Conservation (phyloP, 495 filamentous ascomycete genomes). For the Hapsidospora chrysogenum region DNA sequence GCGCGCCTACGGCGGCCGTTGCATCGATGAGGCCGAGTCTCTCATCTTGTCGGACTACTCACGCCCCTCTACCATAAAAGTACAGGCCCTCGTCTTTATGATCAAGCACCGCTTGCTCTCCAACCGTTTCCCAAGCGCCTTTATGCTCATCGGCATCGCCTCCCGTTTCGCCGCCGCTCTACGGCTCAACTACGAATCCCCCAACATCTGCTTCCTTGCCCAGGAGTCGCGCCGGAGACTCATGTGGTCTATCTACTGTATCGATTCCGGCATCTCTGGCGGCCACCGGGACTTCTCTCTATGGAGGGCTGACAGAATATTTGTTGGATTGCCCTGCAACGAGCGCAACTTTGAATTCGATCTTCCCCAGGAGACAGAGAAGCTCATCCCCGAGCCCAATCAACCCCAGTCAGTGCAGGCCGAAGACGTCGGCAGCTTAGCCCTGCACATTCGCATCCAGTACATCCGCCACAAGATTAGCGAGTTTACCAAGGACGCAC, state of each 20-base stretch:
- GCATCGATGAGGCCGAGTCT: conserved; percentile 26
- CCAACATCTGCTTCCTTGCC: conserved; percentile 29
- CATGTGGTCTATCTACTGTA: conserved; percentile 34
- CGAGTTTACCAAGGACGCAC: conserved; percentile 20
- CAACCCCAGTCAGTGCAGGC: conserved; percentile 13
- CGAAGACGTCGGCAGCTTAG: conserved; percentile 30
- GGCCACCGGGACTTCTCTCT: conserved; percentile 29
- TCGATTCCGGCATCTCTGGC: conserved; percentile 26
- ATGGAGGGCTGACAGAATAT: conserved; percentile 24
- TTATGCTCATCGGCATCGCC: conserved; percentile 29
- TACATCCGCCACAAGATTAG: conserved; percentile 27
- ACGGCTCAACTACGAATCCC: conserved; percentile 29
- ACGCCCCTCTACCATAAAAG: conserved; percentile 25
- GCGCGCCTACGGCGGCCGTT: conserved; percentile 23
- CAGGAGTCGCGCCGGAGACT: conserved; percentile 30
- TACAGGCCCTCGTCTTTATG: conserved; percentile 29
- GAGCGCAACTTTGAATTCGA: conserved; percentile 36
- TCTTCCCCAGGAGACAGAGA: conserved; percentile 27
- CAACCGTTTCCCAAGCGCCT: conserved; percentile 25
- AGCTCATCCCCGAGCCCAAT: conserved; percentile 14
- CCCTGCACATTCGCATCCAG: conserved; percentile 28
- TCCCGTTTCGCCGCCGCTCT: conserved; percentile 29
- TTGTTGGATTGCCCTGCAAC: conserved; percentile 31
- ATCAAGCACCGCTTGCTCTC: conserved; percentile 31
- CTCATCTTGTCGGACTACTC: conserved; percentile 26